These are phyloP conservation scores for Diaporthe destruens DNA, from an alignment of 2,329 filamentous ascomycete species.

Conservation along the genomic window DNA sequence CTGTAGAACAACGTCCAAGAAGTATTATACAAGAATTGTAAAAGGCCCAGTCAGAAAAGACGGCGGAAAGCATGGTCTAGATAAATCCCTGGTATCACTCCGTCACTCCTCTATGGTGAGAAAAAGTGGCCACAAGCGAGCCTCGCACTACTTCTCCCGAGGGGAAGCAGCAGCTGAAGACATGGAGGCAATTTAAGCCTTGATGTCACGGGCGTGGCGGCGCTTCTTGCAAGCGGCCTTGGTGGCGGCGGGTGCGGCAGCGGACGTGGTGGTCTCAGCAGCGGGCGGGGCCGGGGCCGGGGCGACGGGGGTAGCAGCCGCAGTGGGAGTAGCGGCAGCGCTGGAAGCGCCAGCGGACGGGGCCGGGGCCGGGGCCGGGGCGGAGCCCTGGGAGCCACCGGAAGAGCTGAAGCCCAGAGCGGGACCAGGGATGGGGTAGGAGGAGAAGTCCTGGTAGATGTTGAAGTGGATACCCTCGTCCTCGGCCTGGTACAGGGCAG, in stretches of 20 bases:
- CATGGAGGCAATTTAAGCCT: slow-evolving; percentile 17
- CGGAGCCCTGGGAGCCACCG: slow-evolving; percentile 40
- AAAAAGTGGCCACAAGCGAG: not conserved
- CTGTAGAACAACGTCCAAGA: slow-evolving; percentile 20
- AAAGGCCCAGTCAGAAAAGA: slow-evolving; percentile 32
- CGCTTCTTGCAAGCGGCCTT: slow-evolving; percentile 38
- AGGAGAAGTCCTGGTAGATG: slow-evolving; percentile 42
- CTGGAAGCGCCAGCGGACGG: slow-evolving; percentile 41
- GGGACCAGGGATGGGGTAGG: slow-evolving; percentile 48
- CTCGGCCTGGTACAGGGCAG: slow-evolving; percentile 44
- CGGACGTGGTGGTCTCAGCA: slow-evolving; percentile 37
- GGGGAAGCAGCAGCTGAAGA: not conserved
- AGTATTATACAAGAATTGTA: slow-evolving; percentile 40
- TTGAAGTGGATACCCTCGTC: slow-evolving; percentile 47
- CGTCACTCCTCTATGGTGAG: slow-evolving; percentile 20
- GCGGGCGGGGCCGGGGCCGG: not conserved
- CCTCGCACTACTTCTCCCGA: not conserved
- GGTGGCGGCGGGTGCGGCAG: slow-evolving; percentile 34
- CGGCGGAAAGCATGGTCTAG: slow-evolving; percentile 19
- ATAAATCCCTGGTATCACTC: slow-evolving; percentile 20
- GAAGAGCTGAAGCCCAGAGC: slow-evolving; percentile 44
- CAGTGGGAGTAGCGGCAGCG: slow-evolving; percentile 32
- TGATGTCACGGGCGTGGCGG: slow-evolving; percentile 40
- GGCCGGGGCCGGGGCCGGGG: slow-evolving; percentile 36
- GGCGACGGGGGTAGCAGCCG: slow-evolving; percentile 43